These are phyloP conservation scores for Kwoniella heveanensis DNA, from an alignment of 768 basidiomycete species.

Conservation along the genomic window DNA sequence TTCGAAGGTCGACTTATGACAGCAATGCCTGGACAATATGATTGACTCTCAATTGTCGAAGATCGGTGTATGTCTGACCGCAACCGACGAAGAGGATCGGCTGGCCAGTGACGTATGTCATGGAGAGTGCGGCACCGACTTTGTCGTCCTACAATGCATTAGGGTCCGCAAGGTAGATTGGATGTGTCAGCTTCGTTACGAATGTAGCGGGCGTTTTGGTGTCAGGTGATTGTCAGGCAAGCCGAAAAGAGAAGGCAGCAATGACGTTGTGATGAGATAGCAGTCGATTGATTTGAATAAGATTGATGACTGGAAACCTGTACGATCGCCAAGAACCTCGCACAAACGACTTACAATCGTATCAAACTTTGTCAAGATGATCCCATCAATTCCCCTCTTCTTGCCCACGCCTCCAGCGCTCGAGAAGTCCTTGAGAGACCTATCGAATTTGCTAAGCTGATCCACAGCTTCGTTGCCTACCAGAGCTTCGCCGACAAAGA, in stretches of 20 bases:
- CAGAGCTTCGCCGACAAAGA: constrained; percentile 96
- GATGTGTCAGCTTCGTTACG: too few species aligned
- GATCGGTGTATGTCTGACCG: constrained; percentile 97
- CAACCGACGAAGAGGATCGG: constrained; percentile 98
- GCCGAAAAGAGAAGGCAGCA: too few species aligned
- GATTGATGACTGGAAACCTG: too few species aligned
- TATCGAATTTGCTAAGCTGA: constrained; percentile 94
- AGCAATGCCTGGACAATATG: constrained; percentile 94
- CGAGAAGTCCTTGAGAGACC: constrained; percentile 88
- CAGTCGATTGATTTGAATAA: too few species aligned
- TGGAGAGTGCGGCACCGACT: constrained; percentile 94
- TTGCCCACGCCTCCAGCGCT: constrained; percentile 59
- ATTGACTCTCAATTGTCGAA: constrained; percentile 82
- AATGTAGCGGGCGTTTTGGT: too few species aligned
- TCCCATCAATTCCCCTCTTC: constrained; percentile 89
- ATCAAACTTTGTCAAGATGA: constrained; percentile 98
- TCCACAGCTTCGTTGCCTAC: constrained; percentile 99
- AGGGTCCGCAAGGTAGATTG: too few species aligned
- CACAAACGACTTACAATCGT: constrained; percentile 80
- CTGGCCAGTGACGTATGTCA: constrained; percentile 99
- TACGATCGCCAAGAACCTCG: too few species aligned
- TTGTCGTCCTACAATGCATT: constrained; percentile 65
- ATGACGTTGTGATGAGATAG: too few species aligned
- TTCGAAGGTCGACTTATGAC: constrained; percentile 18
- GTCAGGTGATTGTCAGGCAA: too few species aligned